Evolutionary conservation across 2,329 filamentous ascomycete genomes (phyloP).

Genomic region (Clonostachys sp.): DNA sequence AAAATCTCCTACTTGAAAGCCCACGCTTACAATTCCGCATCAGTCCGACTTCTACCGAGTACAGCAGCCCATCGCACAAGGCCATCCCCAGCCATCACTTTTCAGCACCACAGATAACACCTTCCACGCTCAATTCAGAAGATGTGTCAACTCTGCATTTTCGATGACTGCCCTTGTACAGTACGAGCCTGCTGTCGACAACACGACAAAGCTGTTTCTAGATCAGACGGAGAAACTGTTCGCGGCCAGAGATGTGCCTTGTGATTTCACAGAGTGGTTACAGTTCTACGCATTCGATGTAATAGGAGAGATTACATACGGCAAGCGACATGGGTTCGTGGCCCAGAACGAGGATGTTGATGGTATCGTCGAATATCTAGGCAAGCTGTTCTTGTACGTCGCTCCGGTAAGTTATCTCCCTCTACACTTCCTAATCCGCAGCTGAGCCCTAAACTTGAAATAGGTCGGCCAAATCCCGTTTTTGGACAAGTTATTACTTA

Average conservation of each 20-base stretch:
- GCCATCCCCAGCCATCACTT: constrained; percentile 64
- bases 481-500: constrained; percentile 64
- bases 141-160: constrained; percentile 36
- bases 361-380: constrained; percentile 54
- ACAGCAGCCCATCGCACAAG: constrained; percentile 68
- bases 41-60: constrained; percentile 79
- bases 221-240: constrained; percentile 17
- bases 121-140: constrained; percentile 42
- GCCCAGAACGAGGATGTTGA: too few species aligned
- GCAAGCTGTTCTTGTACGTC: constrained; percentile 64
- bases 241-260: constrained; percentile 8
- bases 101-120: constrained; percentile 73
- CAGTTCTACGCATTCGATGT: constrained; percentile 83
- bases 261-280: constrained; percentile 53
- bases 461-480: constrained; percentile 71
- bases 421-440: too few species aligned
- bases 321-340: constrained; percentile 70
- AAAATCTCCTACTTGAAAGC: neutral
- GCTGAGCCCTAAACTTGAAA: too few species aligned
- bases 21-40: neutral
- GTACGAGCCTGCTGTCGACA: constrained; percentile 44
- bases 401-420: constrained; percentile 49
- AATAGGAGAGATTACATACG: constrained; percentile 73
- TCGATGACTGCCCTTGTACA: constrained; percentile 40
- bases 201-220: constrained; percentile 37